phyloP scores from a whole-genome alignment of 2,329 filamentous ascomycete species.

The Berkeleyomyces rouxiae region DNA sequence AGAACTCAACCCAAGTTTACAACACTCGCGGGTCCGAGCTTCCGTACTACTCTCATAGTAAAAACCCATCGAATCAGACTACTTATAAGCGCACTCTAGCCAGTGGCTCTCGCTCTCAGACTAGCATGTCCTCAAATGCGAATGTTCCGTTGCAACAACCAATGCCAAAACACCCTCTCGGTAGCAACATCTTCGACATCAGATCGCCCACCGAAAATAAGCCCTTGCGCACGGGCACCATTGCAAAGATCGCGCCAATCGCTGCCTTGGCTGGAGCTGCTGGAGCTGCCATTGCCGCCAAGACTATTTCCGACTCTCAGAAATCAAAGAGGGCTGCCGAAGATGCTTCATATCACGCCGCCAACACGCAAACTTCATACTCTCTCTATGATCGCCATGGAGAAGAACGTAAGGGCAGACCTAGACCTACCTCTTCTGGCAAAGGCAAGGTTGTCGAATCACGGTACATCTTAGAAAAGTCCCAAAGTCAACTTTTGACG shows the following conservation, averaged over 20 bases:
- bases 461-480: neutral
- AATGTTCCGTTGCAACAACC: conserved; percentile 68
- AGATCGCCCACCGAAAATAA: conserved; percentile 3
- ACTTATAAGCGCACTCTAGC: neutral
- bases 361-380: neutral
- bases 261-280: conserved; percentile 32
- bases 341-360: conserved; percentile 17
- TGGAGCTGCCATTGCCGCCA: conserved; percentile 29
- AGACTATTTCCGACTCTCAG: neutral
- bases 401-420: neutral
- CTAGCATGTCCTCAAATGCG: conserved; percentile 20
- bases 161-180: conserved; percentile 59
- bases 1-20: neutral
- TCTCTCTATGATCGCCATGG: neutral
- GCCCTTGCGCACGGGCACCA: neutral
- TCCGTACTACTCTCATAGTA: conserved; percentile 3
- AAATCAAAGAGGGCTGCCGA: conserved; percentile 25
- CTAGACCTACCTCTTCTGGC: neutral
- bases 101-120: neutral
- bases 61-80: conserved; percentile 3
- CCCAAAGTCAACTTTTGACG: neutral
- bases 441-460: neutral
- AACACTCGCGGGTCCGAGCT: neutral
- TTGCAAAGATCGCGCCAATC: conserved; percentile 23
- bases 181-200: conserved; percentile 27